Conservation (phyloP, 2,329 filamentous ascomycete species). For the Talaromyces sp. region DNA sequence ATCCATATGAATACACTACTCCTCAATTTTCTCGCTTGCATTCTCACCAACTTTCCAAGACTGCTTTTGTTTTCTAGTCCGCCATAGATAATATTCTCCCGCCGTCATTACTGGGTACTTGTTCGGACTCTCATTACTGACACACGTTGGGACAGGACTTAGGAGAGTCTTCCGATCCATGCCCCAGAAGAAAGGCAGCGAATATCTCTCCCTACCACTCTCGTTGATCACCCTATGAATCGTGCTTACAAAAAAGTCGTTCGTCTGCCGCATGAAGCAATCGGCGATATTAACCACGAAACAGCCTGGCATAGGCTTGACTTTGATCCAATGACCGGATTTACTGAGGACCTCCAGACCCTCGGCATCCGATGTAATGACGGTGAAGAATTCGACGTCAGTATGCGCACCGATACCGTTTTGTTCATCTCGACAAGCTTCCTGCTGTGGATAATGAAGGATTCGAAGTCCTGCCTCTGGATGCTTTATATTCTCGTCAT, state of each 20-base stretch:
- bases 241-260: conserved; percentile 41
- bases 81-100: conserved; percentile 29
- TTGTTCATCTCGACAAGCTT: conserved; percentile 28
- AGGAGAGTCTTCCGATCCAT: conserved; percentile 21
- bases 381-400: conserved; percentile 43
- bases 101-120: conserved; percentile 32
- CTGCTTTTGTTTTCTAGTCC: conserved; percentile 8
- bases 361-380: conserved; percentile 34
- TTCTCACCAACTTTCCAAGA: conserved; percentile 7
- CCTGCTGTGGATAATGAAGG: conserved; percentile 38
- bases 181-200: conserved; percentile 38
- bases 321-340: conserved; percentile 38
- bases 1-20: not conserved
- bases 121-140: conserved; percentile 28
- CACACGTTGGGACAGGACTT: conserved; percentile 27
- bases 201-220: conserved; percentile 36
- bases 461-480: conserved; percentile 42
- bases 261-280: conserved; percentile 39
- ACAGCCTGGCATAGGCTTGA: conserved; percentile 34
- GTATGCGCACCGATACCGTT: conserved; percentile 36
- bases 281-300: conserved; percentile 44
- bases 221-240: conserved; percentile 39
- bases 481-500: conserved; percentile 36
- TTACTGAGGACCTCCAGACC: conserved; percentile 44
- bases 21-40: not conserved